Percentiles rank a stretch among this genome's conserved stretches.
Evolutionary conservation across 1,284 basidiomycete species (phyloP).

Genomic region (Fomes fomentarius): DNA sequence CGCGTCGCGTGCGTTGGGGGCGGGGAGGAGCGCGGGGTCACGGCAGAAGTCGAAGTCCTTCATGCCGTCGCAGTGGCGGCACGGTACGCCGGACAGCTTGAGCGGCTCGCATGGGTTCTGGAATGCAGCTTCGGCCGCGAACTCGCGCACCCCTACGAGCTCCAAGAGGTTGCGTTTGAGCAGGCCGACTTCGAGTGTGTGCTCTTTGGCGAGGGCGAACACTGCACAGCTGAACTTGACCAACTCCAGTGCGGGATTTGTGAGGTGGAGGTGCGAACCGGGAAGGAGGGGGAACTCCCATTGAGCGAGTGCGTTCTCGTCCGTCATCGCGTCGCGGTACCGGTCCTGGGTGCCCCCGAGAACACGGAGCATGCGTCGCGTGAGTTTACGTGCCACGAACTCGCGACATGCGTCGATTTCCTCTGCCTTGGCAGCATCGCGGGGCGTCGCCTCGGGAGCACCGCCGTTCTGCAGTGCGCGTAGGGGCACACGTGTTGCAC

Average conservation of each 20-base stretch:
- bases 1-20: slow-evolving; percentile 42
- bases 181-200: slow-evolving; percentile 85
- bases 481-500: slow-evolving; percentile 70
- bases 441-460: slow-evolving; percentile 64
- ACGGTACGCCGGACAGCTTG: slow-evolving; percentile 87
- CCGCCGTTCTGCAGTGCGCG: slow-evolving; percentile 69
- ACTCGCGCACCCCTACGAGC: slow-evolving; percentile 87
- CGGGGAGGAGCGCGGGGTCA: slow-evolving; percentile 85
- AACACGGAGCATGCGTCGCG: slow-evolving; percentile 78
- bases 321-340: slow-evolving; percentile 62
- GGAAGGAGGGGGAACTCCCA: slow-evolving; percentile 89
- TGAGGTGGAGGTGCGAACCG: slow-evolving; percentile 79
- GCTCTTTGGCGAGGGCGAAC: slow-evolving; percentile 78
- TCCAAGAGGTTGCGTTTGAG: slow-evolving; percentile 91
- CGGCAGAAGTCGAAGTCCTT: slow-evolving; percentile 95
- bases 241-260: slow-evolving; percentile 87
- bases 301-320: slow-evolving; percentile 54
- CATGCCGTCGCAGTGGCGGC: slow-evolving; percentile 87
- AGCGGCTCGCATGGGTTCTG: slow-evolving; percentile 94
- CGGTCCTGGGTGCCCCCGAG: slow-evolving; percentile 72
- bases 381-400: slow-evolving; percentile 83
- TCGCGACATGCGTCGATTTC: slow-evolving; percentile 72
- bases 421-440: slow-evolving; percentile 69
- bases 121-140: slow-evolving; percentile 83
- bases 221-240: slow-evolving; percentile 89